Base-by-base conservation (phyloP, 2,329 filamentous ascomycete species). In the Claviceps digitariae region DNA sequence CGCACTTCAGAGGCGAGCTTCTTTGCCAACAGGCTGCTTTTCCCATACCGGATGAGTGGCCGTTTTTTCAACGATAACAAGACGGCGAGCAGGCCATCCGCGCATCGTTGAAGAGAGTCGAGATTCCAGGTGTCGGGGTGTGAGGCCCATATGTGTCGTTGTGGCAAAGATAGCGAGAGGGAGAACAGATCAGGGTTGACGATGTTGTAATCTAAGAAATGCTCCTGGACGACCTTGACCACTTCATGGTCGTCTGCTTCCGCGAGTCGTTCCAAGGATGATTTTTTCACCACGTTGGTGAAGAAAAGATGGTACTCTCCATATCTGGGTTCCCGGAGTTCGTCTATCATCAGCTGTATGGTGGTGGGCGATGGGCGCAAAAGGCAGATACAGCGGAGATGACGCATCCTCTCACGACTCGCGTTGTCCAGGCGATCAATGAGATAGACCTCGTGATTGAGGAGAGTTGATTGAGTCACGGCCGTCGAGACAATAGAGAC, bases 241-340 rank as follows among this genome's bases (percentile, higher is more conserved):
- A 98, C 89, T 70, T 98, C 94, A 64, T 98, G 90, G 61, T 96
- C 90, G 66, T 98, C 93, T 27, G 93, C 90, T 74, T 98, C 94
- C 36, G 93, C 93, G 45, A 98, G 75, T 45, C 93, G 82, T 68
- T 98, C 93, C 25, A 98, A 76, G 0, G 91, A 87, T 2, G 93
- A 97, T 70, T 98, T 98, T 69, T 94, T 95, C 64, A 93, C 84
- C 55, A 98, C 86, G 67, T 98, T 98, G 74, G 90, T 97, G 69
- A 98, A 95, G 69, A 94, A 96, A 54, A 98, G 79, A 64, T 95
- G 83, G 70, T 98, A 98, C 72, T 98, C 93, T 59, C 93, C 91
- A 62, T 98, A 98, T 66, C 90, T 96, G 4, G 93, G 94, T 50
- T 97, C 91, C 56, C 93, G 81, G 53, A 98, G 78, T 72, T 98